Evolutionary conservation across 2,329 filamentous ascomycete genomes (phyloP).

Genomic region (Cordyceps farinosa): DNA sequence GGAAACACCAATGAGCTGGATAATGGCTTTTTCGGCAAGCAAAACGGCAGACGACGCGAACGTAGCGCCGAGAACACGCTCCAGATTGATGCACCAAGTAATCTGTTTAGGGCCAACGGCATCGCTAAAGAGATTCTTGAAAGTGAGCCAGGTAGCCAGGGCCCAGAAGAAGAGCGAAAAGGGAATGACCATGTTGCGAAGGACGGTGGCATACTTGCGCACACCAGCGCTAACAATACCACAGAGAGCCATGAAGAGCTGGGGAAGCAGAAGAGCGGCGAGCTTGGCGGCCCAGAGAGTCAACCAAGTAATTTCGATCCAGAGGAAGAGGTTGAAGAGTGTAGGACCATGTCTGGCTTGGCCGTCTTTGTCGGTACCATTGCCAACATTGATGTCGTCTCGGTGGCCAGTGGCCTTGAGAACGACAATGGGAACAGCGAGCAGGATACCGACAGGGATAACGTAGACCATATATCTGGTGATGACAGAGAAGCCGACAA

Average conservation of each 20-base stretch:
- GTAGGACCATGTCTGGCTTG: constrained; percentile 38
- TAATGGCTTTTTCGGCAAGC: constrained; percentile 71
- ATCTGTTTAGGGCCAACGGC: constrained; percentile 31
- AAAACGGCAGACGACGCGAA: constrained; percentile 68
- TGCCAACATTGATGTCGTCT: constrained; percentile 37
- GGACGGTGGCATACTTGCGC: constrained; percentile 65
- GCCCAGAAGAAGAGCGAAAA: constrained; percentile 68
- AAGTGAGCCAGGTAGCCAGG: constrained; percentile 59
- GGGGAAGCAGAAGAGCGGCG: constrained; percentile 57
- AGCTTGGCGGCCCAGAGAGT: constrained; percentile 65
- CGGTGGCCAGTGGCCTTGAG: constrained; percentile 43
- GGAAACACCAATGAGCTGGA: constrained; percentile 79
- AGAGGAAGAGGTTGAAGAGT: constrained; percentile 61
- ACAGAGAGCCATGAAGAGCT: constrained; percentile 64
- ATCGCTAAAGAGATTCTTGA: constrained; percentile 50
- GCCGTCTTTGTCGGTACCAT: constrained; percentile 23
- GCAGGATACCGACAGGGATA: constrained; percentile 57
- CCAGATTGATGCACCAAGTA: constrained; percentile 56
- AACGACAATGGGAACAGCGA: constrained; percentile 60
- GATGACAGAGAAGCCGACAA: constrained; percentile 60
- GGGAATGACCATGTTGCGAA: constrained; percentile 61
- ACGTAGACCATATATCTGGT: constrained; percentile 68
- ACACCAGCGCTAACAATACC: constrained; percentile 68
- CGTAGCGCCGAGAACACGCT: constrained; percentile 62
- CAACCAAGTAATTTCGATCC: constrained; percentile 67